Conservation (phyloP, 305 asterid species). For the Petunia hybrid region DNA sequence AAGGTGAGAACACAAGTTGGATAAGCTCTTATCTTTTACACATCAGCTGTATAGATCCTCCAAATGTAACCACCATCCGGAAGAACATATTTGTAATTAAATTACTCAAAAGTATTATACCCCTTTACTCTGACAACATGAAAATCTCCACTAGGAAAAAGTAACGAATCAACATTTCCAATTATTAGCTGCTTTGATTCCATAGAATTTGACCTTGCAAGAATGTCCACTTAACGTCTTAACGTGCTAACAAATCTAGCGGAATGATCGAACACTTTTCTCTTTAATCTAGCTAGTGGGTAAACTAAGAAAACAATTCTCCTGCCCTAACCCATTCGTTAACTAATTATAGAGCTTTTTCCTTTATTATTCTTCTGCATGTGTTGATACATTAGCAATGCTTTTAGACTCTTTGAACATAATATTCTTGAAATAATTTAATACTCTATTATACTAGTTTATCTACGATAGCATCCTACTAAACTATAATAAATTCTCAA, state of each 20-base stretch:
- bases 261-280: not conserved
- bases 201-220: not conserved
- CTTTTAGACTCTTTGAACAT: not conserved
- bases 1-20: conserved; percentile 21
- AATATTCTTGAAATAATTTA: conserved; percentile 8
- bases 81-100: not conserved
- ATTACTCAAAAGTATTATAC: not conserved
- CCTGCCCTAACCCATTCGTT: not conserved
- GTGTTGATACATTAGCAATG: not conserved
- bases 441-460: not conserved
- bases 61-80: not conserved
- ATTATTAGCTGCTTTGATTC: conserved; percentile 23
- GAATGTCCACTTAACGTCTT: not conserved
- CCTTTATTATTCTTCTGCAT: not conserved
- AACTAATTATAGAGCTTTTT: conserved; percentile 18
- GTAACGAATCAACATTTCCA: conserved; percentile 18
- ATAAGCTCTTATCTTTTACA: conserved; percentile 5
- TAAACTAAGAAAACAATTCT: not conserved
- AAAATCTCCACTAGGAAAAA: not conserved
- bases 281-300: conserved; percentile 6
- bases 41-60: conserved; percentile 13
- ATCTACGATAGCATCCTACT: not conserved
- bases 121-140: not conserved
- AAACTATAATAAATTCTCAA: not conserved
- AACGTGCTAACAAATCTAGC: not conserved